Base-by-base conservation (phyloP, 345 rosid genomes). In the Boechera divaricarpa region DNA sequence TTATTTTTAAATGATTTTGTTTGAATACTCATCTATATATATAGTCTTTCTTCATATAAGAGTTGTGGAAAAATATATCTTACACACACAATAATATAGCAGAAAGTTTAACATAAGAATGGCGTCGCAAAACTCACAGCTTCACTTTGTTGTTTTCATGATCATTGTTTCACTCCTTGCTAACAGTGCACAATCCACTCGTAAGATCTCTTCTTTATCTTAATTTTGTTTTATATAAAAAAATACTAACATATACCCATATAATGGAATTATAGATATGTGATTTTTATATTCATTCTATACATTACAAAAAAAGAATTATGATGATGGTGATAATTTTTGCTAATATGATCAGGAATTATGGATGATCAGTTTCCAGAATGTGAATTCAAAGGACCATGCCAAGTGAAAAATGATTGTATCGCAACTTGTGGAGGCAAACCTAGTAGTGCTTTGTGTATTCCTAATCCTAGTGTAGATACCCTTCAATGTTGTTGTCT, bases 341-440 rank as follows among this genome's bases (percentile, higher is more conserved):
- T 5, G 49, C 1, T 31, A 12, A 65, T 21, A 33, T 74, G 58
- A 44, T 65, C 56, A 74, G 67, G 78, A 48, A 6, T 29, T 2
- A 75, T 67, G 78, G 61, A 75, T 57, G 73, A 75, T 36, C 11
- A 4, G 24, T 67, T 67, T 35, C 60, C 60, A 66, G 26, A 35
- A 47, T 75, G 78, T 36, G 73, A 75, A 57, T 75, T 75, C 11
- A 75, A 67, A 66, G 73, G 78, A 47, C 32, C 59, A 60, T 75
- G 78, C 52, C 67, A 29, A 3, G 5, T 36, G 35, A 58, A 58
- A 58, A 41, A 48, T 33, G 73, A 75, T 58, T 75, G 79, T 38
- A 26, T 67, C 6, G 53, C 15, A 11, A 57, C 33, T 9, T 75
- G 79, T 48, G 79, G 67, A 45, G 78, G 79, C 67, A 66, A 56